Base-by-base conservation (phyloP, 768 basidiomycete genomes). In the Mycena haematopus region DNA sequence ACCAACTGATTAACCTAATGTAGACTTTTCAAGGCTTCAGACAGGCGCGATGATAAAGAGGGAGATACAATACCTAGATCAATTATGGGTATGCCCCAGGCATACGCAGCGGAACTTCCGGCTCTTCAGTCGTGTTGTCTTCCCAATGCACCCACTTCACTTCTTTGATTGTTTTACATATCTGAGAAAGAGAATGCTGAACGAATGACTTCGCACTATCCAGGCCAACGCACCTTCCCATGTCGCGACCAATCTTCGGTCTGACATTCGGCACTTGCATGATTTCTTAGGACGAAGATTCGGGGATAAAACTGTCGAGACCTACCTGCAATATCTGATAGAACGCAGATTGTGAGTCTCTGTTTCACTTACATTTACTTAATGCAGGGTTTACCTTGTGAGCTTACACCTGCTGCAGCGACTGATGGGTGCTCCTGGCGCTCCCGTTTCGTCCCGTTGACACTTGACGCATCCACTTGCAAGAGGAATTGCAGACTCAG, bases 211-310 rank as follows among this genome's bases (percentile, higher is more conserved):
- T 45, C 46, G 22, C 44, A 8, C 46, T 57, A 15, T 17, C 25
- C 19, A 46, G 1, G 52, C n/a, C 27, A 29, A 61, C 63, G 7
- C 29, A 62, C 56, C 60, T 62, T 66, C 5, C 60, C 53, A 42
- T 66, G 65, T 33, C 60, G 52, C 14, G 60, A 8, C 65, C 65
- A 66, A 58, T 66, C 65, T 33, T 62, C 59, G 8, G 52, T 62
- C 25, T 66, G 65, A 27, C 65, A 66, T 56, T 54, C 33, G 13
- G 47, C 57, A n/a, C 65, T 66, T 38, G 21, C 8, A 36, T n/a
- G 22, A 36, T 7, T 31, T 6, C 10, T 47, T 24, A 51, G 35
- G 13, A 22, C 22, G 24, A 6, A 15, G 22, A 46, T 2, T 4
- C 1, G 19, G 6, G 17, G 35, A 33, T 11, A 8, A 22, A 17